Percentiles rank a stretch among this genome's conserved stretches.
Conservation (phyloP, 345 rosid genomes). For the Pseudoturritis turrita region DNA sequence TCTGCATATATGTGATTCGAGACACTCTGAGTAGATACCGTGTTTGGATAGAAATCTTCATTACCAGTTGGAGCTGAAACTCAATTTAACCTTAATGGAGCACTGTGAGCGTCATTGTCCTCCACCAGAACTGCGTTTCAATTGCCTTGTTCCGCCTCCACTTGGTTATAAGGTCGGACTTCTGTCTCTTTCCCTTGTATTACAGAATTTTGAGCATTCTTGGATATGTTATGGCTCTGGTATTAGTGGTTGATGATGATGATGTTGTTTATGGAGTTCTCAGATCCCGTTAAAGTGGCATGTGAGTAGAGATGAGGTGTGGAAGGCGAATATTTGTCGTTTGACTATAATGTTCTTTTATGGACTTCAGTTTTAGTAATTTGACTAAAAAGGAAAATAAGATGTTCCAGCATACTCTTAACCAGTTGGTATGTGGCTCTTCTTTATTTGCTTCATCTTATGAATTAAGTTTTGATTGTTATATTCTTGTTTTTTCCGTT, state of each 20-base stretch:
- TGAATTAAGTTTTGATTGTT: neutral
- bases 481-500: constrained; percentile 21
- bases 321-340: constrained; percentile 94
- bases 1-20: constrained; percentile 68
- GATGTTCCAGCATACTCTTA: constrained; percentile 96
- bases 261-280: constrained; percentile 42
- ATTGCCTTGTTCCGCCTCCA: constrained; percentile 91
- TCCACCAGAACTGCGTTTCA: constrained; percentile 73
- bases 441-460: too few relatives aligned
- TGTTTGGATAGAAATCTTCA: constrained; percentile 84
- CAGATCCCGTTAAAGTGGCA: constrained; percentile 97
- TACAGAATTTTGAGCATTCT: neutral
- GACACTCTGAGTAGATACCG: constrained; percentile 81
- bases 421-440: constrained; percentile 67
- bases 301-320: constrained; percentile 90
- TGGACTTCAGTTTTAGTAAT: constrained; percentile 20
- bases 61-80: constrained; percentile 74
- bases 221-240: constrained; percentile 9
- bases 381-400: neutral
- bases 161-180: constrained; percentile 72
- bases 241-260: constrained; percentile 37
- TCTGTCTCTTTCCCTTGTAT: neutral
- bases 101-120: constrained; percentile 96
- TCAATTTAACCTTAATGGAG: constrained; percentile 80
- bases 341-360: neutral